Evolutionary conservation across 176 grass and related monocot species (phyloP), one percentile per base, ranked within the genome.

Genomic region (Dactylis glomerata): DNA sequence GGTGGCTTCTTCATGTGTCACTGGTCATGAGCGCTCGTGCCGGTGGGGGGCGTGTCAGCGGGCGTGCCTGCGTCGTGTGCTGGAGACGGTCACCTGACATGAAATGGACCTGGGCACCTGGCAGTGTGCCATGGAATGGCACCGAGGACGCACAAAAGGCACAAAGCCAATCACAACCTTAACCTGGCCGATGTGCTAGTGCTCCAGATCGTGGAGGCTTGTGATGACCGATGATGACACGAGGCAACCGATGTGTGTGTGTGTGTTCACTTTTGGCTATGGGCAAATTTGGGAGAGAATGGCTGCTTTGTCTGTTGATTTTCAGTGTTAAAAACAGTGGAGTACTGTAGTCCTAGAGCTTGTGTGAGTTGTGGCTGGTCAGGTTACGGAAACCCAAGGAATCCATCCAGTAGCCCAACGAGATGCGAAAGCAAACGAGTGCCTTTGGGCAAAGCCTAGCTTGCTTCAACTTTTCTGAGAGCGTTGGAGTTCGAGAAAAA

Each of bases 381-480:
- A 82, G 14, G 52, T 78, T 82, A 44, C 73, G 47, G 54, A 82
- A 73, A 65, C 67, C 34, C 22, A 56, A 34, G 65, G 73, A 64
- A 86, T 55, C 55, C 28, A 73, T 46, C 23, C 69, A 27, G 40
- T 69, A 19, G 19, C 65, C 28, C 66, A 83, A 56, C 27, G 12
- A 46, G 44, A 73, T 72, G 79, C 45, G 42, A 77, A 90, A 64
- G 84, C 87, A 30, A 40, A 24, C 56, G 51, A 40, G 54, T 26
- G 50, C 16, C 67, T 73, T 74, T 84, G 14, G 1, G 81, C 12
- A 79, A 88, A 88, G 51, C 51, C 61, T 78, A 51, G 51, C 78
- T 86, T 78, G 65, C 88, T 78, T 86, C 83, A 73, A 46, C 84
- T 65, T 90, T 86, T 26, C 13, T 56, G 44, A 79, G 64, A 78